A percentile compares a stretch with the other conserved stretches of the same genome.
phyloP scores from a whole-genome alignment of 257 asterid species.

The Fraxinus anomala region DNA sequence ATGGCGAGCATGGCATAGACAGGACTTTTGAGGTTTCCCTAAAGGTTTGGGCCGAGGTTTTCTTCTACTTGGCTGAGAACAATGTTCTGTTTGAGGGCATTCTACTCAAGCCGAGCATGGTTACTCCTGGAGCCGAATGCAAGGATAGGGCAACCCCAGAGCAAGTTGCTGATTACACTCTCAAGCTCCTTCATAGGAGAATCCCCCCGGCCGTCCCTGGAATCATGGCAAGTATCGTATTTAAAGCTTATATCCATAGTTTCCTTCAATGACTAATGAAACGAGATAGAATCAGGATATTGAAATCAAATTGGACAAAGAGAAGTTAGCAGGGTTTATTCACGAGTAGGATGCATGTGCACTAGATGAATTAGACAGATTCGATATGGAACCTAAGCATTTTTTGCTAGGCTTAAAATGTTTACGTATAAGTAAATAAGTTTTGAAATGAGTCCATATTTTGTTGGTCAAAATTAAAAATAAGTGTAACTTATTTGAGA shows the following conservation, averaged over 20 bases:
- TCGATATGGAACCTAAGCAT: background rate
- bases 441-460: no score
- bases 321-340: no score
- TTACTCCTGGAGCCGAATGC: conserved; percentile 92
- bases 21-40: conserved; percentile 83
- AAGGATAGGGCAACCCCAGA: conserved; percentile 73
- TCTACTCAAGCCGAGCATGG: conserved; percentile 96
- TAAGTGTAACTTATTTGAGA: background rate
- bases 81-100: conserved; percentile 84
- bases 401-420: background rate
- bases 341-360: no score
- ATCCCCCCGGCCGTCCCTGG: conserved; percentile 74
- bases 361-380: background rate
- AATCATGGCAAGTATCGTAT: conserved; percentile 52
- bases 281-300: background rate
- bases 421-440: background rate
- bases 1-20: conserved; percentile 83
- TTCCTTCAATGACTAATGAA: conserved; percentile 8
- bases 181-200: conserved; percentile 66
- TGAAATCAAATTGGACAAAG: no score
- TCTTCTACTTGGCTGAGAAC: conserved; percentile 89
- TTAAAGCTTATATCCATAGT: background rate
- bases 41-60: conserved; percentile 88
- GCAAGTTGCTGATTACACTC: conserved; percentile 74
- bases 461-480: background rate